These are phyloP conservation scores for Chlorencoelia australis DNA, from an alignment of 2,329 filamentous ascomycete genomes.

Conservation along the genomic window DNA sequence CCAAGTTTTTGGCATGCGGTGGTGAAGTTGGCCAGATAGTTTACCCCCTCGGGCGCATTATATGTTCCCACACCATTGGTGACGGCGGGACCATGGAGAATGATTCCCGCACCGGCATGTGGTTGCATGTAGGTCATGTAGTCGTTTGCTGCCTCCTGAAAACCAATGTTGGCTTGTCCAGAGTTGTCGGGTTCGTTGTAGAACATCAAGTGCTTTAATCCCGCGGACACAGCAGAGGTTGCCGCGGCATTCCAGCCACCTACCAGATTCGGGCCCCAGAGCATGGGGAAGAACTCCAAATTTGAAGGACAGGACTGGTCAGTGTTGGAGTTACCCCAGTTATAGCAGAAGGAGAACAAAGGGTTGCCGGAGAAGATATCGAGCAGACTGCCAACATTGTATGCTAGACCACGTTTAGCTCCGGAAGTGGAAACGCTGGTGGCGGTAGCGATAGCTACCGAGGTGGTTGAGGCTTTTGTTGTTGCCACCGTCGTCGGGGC, in stretches of 20 bases:
- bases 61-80: conserved; percentile 40
- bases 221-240: conserved; percentile 41
- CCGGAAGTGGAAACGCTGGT: conserved; percentile 4
- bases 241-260: conserved; percentile 41
- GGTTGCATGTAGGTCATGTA: conserved; percentile 36
- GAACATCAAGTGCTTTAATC: conserved; percentile 47
- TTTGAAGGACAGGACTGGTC: conserved; percentile 31
- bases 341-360: conserved; percentile 53
- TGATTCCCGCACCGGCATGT: conserved; percentile 33
- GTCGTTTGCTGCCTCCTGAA: conserved; percentile 29
- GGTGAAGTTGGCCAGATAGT: conserved; percentile 36
- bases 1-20: conserved; percentile 29
- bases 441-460: not conserved
- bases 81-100: conserved; percentile 37
- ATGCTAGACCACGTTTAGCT: conserved; percentile 54
- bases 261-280: conserved; percentile 45
- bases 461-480: conserved; percentile 1
- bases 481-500: not conserved
- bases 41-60: conserved; percentile 31
- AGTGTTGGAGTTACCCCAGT: conserved; percentile 46
- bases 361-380: conserved; percentile 35
- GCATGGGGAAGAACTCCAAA: conserved; percentile 55
- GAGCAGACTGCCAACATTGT: conserved; percentile 49
- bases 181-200: conserved; percentile 64
- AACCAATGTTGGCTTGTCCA: conserved; percentile 42